These are phyloP conservation scores for Paramecium pentaurelia DNA, from an alignment of 73 alveolate species.

Conservation along the genomic window DNA sequence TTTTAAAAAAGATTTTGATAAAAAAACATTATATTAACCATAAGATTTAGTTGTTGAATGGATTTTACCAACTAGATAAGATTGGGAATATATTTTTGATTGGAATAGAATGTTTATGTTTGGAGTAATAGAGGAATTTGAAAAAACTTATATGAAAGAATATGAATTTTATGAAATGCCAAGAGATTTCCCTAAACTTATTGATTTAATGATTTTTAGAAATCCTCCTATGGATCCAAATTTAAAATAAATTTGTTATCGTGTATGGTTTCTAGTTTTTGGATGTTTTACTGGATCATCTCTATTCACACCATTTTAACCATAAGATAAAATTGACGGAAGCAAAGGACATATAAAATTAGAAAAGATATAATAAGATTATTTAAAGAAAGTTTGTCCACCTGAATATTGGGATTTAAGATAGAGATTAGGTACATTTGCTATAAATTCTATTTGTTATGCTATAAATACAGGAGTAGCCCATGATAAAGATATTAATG, in stretches of 20 bases:
- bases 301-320: not conserved
- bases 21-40: not conserved
- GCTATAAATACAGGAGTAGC: constrained; percentile 19
- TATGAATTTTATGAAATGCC: not conserved
- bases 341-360: constrained; percentile 27
- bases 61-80: not conserved
- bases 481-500: constrained; percentile 44
- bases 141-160: not conserved
- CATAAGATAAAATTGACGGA: not conserved
- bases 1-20: not conserved
- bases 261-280: constrained; percentile 2
- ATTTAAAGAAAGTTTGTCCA: not conserved
- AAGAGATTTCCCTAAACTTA: not conserved
- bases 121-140: not conserved
- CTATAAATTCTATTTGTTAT: not conserved
- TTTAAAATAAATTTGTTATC: not conserved
- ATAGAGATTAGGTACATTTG: not conserved
- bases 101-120: not conserved
- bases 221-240: constrained; percentile 38
- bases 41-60: not conserved
- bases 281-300: constrained; percentile 39
- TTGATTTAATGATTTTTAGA: not conserved
- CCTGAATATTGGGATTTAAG: not conserved
- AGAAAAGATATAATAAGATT: not conserved
- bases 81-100: constrained; percentile 15